Evolutionary conservation across 768 basidiomycete genomes (phyloP).

Genomic region (Kwoniella dendrophila): DNA sequence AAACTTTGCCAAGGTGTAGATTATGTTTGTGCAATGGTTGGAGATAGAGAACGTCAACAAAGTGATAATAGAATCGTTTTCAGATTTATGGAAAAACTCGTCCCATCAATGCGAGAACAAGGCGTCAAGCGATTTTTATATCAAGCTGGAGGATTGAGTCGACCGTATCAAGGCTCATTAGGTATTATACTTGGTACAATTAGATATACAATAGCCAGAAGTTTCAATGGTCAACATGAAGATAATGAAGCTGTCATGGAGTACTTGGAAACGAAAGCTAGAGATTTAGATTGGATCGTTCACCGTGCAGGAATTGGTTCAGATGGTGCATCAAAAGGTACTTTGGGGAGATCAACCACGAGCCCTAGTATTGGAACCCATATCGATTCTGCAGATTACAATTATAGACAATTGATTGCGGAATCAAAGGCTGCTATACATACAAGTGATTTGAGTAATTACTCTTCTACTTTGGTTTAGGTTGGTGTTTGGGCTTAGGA

Average conservation of each 20-base stretch:
- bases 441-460: constrained; percentile 31
- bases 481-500: too few species aligned
- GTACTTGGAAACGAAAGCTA: constrained; percentile 30
- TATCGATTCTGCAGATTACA: constrained; percentile 28
- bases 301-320: constrained; percentile 31
- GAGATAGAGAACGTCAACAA: constrained; percentile 25
- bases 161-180: constrained; percentile 23
- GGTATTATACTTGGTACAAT: constrained; percentile 22
- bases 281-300: constrained; percentile 32
- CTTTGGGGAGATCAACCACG: constrained; percentile 11
- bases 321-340: constrained; percentile 31
- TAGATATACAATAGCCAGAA: constrained; percentile 22
- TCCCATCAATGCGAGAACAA: constrained; percentile 29
- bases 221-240: constrained; percentile 28
- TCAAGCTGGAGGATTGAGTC: constrained; percentile 30
- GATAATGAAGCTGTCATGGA: constrained; percentile 39
- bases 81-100: constrained; percentile 25
- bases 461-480: too few species aligned
- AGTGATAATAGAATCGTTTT: constrained; percentile 8
- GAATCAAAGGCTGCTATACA: constrained; percentile 17
- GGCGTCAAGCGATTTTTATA: constrained; percentile 29
- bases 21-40: constrained; percentile 27
- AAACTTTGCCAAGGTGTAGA: constrained; percentile 23
- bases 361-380: constrained; percentile 20
- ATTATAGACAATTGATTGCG: constrained; percentile 22